A percentile compares a stretch with the other conserved stretches of the same genome.
phyloP scores from a whole-genome alignment of 208 protist genomes.

The Acanthamoeba culbertsoni region DNA sequence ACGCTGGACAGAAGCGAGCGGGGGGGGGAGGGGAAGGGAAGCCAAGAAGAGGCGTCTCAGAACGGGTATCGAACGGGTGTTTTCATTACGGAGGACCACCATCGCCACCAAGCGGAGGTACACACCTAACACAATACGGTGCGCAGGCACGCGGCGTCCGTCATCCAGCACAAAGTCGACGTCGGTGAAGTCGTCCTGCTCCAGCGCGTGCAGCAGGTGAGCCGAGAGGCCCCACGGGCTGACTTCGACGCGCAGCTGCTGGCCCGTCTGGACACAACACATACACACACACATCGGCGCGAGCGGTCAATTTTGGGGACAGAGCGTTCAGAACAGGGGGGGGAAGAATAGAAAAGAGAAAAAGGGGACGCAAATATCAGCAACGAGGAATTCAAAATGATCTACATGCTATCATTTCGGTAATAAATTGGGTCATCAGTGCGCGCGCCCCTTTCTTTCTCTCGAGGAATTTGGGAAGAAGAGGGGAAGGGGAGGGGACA shows the following conservation, averaged over 20 bases:
- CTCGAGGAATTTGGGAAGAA: background rate
- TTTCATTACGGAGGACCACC: no score
- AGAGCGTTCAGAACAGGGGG: no score
- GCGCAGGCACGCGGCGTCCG: background rate
- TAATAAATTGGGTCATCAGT: background rate
- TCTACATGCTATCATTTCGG: conserved; percentile 16
- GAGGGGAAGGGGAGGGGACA: background rate
- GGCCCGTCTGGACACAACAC: background rate
- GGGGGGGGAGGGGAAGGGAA: no score
- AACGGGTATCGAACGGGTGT: no score
- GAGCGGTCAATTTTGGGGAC: no score
- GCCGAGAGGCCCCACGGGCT: background rate
- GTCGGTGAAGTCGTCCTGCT: background rate
- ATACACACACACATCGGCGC: no score
- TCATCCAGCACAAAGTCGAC: background rate
- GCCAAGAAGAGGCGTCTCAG: no score
- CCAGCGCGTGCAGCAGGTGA: background rate
- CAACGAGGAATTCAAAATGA: conserved; percentile 13
- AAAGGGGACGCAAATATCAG: background rate
- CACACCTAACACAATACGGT: background rate
- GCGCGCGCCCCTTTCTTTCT: background rate
- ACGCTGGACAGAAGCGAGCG: no score
- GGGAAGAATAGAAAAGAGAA: background rate
- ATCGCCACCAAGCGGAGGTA: background rate
- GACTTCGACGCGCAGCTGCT: background rate